A percentile compares a stretch with the other conserved stretches of the same genome.
Evolutionary conservation across 2,329 filamentous ascomycete genomes (phyloP).

Genomic region (Diplodia scrobiculata): DNA sequence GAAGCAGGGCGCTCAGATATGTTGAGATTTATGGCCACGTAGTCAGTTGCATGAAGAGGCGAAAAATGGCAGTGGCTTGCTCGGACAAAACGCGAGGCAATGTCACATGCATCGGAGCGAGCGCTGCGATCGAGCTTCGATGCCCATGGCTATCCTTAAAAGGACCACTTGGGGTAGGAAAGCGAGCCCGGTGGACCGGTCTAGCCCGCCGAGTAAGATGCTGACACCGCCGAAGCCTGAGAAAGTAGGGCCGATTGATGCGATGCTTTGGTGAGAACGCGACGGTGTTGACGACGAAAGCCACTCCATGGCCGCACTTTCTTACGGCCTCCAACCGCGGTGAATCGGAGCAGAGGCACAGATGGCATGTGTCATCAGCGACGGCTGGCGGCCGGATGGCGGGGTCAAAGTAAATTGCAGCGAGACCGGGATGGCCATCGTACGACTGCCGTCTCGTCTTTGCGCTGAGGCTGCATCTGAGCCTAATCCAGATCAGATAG

Average conservation of each 20-base stretch:
- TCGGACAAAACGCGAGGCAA: not conserved
- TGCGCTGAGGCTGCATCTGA: constrained; percentile 2
- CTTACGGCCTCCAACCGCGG: not conserved
- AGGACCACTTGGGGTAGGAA: constrained; percentile 1
- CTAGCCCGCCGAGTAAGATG: constrained; percentile 2
- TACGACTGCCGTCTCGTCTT: constrained; percentile 10
- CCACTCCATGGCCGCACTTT: not conserved
- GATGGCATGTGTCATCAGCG: not conserved
- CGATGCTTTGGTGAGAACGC: not conserved
- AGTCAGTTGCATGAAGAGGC: not conserved
- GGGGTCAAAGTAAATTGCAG: constrained; percentile 3
- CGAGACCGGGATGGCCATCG: constrained; percentile 10
- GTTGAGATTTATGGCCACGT: not conserved
- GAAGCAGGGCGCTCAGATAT: not conserved
- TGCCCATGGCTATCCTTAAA: constrained; percentile 16
- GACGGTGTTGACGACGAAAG: not conserved
- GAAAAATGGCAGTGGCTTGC: not conserved
- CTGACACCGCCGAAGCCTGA: constrained; percentile 1
- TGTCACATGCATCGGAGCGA: not conserved
- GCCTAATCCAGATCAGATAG: constrained; percentile 1
- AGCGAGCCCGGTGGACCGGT: constrained; percentile 4
- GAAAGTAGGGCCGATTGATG: constrained; percentile 14
- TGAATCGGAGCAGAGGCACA: not conserved
- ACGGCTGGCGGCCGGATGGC: not conserved
- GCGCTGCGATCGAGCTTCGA: constrained; percentile 15